These are phyloP conservation scores for Septoria petroselini DNA, from an alignment of 2,329 filamentous ascomycete species.

Conservation along the genomic window DNA sequence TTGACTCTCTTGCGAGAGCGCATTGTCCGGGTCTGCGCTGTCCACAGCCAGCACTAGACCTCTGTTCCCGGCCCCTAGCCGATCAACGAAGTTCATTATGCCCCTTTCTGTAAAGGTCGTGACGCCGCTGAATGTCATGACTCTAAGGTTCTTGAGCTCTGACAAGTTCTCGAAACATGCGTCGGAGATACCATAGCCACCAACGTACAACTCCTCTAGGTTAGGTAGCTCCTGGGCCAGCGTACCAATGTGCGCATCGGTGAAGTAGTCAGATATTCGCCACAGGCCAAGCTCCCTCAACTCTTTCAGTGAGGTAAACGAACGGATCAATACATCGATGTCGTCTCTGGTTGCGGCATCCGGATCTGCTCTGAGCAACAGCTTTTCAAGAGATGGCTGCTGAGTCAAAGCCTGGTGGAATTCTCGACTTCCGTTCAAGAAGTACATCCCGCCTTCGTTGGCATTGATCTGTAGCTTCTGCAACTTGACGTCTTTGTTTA, in stretches of 20 bases:
- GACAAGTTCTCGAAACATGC: slow-evolving; percentile 48
- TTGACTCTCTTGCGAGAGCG: slow-evolving; percentile 42
- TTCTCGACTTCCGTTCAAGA: slow-evolving; percentile 47
- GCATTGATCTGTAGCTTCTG: slow-evolving; percentile 47
- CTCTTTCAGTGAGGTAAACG: slow-evolving; percentile 52
- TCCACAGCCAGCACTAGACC: slow-evolving; percentile 46
- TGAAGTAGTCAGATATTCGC: slow-evolving; percentile 53
- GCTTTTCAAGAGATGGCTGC: slow-evolving; percentile 48
- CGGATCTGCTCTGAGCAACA: slow-evolving; percentile 49
- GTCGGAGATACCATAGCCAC: slow-evolving; percentile 54
- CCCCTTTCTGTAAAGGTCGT: slow-evolving; percentile 55
- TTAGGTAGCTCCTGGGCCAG: slow-evolving; percentile 48
- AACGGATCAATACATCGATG: slow-evolving; percentile 49
- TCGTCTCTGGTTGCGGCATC: slow-evolving; percentile 48
- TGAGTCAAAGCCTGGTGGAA: slow-evolving; percentile 54
- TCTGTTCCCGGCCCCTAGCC: slow-evolving; percentile 42
- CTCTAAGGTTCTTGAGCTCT: slow-evolving; percentile 49
- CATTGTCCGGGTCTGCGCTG: slow-evolving; percentile 44
- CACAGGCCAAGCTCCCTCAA: slow-evolving; percentile 55
- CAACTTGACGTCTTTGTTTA: slow-evolving; percentile 49
- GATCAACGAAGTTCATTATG: slow-evolving; percentile 47
- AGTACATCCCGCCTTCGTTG: slow-evolving; percentile 44
- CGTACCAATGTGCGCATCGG: slow-evolving; percentile 48
- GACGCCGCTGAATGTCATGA: slow-evolving; percentile 53
- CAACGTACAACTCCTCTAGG: slow-evolving; percentile 58